Percentiles rank a stretch among this genome's conserved stretches.
These are phyloP conservation scores for Colletotrichum liaoningense DNA, from an alignment of 2,329 filamentous ascomycete genomes.

Conservation along the genomic window DNA sequence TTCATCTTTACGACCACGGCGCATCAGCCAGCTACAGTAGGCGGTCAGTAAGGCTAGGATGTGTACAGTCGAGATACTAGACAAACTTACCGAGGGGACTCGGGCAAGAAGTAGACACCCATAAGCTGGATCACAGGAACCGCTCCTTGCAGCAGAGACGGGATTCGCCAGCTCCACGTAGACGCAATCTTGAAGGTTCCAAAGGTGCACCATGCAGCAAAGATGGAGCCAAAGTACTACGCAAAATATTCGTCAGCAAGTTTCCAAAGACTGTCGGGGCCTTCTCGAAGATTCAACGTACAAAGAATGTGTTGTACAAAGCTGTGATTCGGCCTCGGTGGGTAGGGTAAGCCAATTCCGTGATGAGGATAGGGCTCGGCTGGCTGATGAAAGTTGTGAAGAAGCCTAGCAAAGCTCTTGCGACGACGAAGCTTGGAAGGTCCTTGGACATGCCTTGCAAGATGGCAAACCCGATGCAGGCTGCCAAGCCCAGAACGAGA, in stretches of 20 bases:
- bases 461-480: conserved; percentile 45
- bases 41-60: not conserved
- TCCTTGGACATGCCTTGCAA: conserved; percentile 40
- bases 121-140: conserved; percentile 46
- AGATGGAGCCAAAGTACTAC: conserved; percentile 49
- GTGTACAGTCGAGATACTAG: not conserved
- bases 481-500: conserved; percentile 43
- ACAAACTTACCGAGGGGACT: conserved; percentile 57
- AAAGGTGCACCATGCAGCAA: conserved; percentile 43
- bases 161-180: conserved; percentile 42
- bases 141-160: conserved; percentile 48
- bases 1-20: conserved; percentile 63
- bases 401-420: conserved; percentile 47
- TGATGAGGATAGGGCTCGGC: conserved; percentile 47
- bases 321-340: conserved; percentile 47
- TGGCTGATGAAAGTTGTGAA: conserved; percentile 44
- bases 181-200: conserved; percentile 48
- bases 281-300: not conserved
- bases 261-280: not conserved
- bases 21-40: conserved; percentile 64
- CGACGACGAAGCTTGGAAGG: conserved; percentile 45
- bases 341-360: conserved; percentile 48
- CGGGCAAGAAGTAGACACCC: conserved; percentile 55
- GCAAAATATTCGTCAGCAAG: not conserved
- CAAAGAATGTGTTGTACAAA: conserved; percentile 57